Evolutionary conservation across 768 basidiomycete genomes (phyloP).

Genomic region (Arthromyces matolae): DNA sequence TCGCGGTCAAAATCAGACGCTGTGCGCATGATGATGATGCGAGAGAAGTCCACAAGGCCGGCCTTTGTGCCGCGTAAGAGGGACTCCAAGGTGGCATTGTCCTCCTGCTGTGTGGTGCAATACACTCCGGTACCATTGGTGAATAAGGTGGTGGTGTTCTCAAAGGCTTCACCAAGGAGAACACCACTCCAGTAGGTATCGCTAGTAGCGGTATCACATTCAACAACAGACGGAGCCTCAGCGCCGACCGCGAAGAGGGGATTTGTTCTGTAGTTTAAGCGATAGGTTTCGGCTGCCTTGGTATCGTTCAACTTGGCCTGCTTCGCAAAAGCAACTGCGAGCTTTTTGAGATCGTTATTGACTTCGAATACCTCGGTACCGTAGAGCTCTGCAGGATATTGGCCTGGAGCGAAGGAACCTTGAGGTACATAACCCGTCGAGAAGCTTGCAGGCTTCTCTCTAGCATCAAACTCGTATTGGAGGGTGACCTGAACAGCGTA

Average conservation of each 20-base stretch:
- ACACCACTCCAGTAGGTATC: slow-evolving; percentile 11
- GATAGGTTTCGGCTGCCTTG: slow-evolving; percentile 1
- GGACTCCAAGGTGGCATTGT: slow-evolving; percentile 13
- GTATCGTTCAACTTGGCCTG: slow-evolving; percentile 11
- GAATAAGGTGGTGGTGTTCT: slow-evolving; percentile 11
- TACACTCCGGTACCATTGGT: slow-evolving; percentile 13
- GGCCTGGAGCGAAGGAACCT: slow-evolving; percentile 5
- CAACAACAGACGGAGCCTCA: slow-evolving; percentile 9
- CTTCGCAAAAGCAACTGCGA: slow-evolving; percentile 10
- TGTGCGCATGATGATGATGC: slow-evolving; percentile 16
- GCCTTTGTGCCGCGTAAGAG: slow-evolving; percentile 7
- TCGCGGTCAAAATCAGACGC: slow-evolving; percentile 15
- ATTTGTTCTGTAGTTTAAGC: slow-evolving; percentile 2
- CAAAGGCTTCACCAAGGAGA: slow-evolving; percentile 13
- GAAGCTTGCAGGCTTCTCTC: slow-evolving; percentile 11
- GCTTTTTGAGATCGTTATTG: slow-evolving; percentile 8
- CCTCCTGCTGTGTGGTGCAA: slow-evolving; percentile 14
- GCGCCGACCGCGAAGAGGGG: slow-evolving; percentile 5
- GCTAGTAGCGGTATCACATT: slow-evolving; percentile 12
- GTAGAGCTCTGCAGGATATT: slow-evolving; percentile 10
- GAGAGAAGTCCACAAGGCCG: slow-evolving; percentile 11
- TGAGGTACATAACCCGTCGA: slow-evolving; percentile 13
- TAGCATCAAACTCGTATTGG: slow-evolving; percentile 13
- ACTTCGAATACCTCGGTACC: slow-evolving; percentile 15
- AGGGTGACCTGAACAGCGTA: slow-evolving; percentile 12